Evolutionary conservation across 768 basidiomycete species (phyloP).

Genomic region (Russula griseocarnosa): DNA sequence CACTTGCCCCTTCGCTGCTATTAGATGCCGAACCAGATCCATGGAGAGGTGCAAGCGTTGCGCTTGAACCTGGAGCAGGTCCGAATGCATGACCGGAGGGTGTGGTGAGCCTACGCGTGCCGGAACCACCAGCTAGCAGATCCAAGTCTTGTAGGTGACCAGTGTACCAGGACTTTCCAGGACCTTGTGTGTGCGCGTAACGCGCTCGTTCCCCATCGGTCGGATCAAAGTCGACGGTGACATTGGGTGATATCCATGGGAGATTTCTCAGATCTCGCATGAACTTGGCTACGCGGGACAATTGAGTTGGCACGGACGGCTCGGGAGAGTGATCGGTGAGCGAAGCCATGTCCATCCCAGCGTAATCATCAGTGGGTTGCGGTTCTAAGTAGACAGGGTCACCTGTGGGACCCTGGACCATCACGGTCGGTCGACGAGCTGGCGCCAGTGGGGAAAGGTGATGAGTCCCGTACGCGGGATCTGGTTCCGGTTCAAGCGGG

Average conservation of each 20-base stretch:
- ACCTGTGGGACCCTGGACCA: conserved; percentile 23
- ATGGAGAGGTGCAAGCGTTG: conserved; percentile 14
- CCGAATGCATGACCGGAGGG: conserved; percentile 17
- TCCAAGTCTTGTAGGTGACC: conserved; percentile 21
- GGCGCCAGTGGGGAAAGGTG: conserved; percentile 5
- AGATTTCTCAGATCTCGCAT: conserved; percentile 26
- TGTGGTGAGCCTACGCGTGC: conserved; percentile 10
- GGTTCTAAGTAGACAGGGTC: conserved; percentile 23
- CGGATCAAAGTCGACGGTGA: conserved; percentile 27
- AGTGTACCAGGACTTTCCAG: conserved; percentile 26
- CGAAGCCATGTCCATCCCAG: conserved; percentile 26
- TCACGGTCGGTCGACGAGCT: conserved; percentile 21
- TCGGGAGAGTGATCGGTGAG: conserved; percentile 12
- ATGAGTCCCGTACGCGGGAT: neutral
- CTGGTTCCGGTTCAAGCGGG: neutral
- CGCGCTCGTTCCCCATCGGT: conserved; percentile 19
- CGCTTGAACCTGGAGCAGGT: conserved; percentile 15
- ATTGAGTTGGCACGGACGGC: conserved; percentile 18
- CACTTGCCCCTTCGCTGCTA: conserved; percentile 10
- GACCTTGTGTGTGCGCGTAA: neutral
- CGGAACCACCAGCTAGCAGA: conserved; percentile 14
- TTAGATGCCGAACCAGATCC: conserved; percentile 22
- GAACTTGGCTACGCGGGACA: conserved; percentile 25
- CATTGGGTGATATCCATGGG: conserved; percentile 26
- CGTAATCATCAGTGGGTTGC: conserved; percentile 19